phyloP scores from a whole-genome alignment of 2,329 filamentous ascomycete species.

The Trichoderma simmonsii region DNA sequence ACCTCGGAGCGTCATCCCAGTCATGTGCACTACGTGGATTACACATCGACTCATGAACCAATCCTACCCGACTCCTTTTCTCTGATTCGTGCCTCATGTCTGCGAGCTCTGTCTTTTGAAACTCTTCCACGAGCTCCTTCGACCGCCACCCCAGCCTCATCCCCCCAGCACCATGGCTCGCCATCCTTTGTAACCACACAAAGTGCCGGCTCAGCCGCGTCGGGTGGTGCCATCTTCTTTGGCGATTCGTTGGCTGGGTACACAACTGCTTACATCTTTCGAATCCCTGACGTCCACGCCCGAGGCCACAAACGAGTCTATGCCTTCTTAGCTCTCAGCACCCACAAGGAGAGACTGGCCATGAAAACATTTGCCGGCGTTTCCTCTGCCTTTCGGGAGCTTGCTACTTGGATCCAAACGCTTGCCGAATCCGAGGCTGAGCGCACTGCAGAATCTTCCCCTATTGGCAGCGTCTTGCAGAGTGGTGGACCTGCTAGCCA shows the following conservation, averaged over 20 bases:
- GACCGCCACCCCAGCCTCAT: constrained; percentile 38
- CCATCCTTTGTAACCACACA: constrained; percentile 55
- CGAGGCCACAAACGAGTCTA: constrained; percentile 68
- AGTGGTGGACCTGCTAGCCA: constrained; percentile 22
- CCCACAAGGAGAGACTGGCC: constrained; percentile 60
- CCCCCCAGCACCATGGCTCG: constrained; percentile 36
- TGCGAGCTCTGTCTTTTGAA: constrained; percentile 65
- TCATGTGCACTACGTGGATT: constrained; percentile 64
- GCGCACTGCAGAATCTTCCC: constrained; percentile 46
- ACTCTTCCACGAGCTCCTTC: constrained; percentile 57
- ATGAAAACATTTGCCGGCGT: constrained; percentile 66
- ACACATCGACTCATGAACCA: constrained; percentile 66
- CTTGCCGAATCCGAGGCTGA: constrained; percentile 63
- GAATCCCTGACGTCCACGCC: constrained; percentile 64
- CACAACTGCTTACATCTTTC: constrained; percentile 68
- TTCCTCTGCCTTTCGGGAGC: constrained; percentile 59
- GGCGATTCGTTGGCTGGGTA: constrained; percentile 63
- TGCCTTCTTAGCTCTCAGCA: constrained; percentile 63
- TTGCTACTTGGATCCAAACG: constrained; percentile 63
- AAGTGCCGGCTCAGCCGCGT: constrained; percentile 51
- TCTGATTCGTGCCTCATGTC: constrained; percentile 63
- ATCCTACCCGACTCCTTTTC: constrained; percentile 60
- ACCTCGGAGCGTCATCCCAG: constrained; percentile 43
- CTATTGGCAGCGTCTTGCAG: constrained; percentile 39
- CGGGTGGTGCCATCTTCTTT: constrained; percentile 66